Base-by-base conservation (phyloP, 2,329 filamentous ascomycete species). In the Stagonosporopsis cucurbitacearum region DNA sequence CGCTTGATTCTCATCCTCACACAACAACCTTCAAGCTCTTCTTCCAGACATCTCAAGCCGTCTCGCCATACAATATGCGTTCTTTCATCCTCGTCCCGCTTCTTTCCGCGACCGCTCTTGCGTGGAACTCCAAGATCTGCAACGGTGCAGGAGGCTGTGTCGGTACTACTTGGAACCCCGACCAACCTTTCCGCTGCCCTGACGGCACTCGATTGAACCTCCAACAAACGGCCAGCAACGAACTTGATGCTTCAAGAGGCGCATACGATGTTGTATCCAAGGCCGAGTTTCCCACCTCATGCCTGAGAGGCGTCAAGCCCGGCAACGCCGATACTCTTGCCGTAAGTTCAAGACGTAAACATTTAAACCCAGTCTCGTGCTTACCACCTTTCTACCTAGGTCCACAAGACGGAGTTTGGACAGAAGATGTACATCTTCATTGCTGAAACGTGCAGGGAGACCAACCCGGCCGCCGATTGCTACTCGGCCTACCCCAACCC, bases 371-470 rank as follows among this genome's bases (percentile, higher is more conserved):
- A 17, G n/a, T 19, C 12, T 20, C 32, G 3, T 36, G n/a, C 35
- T 37, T 19, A 37, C 35, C 35, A 37, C 19, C 3, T 19, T 37
- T 8, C 13, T 37, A 19, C 35, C 33, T 28, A 50, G 48, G 11
- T 42, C 19, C 48, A 32, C 28, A 11, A 25, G 19, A 43, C 48
- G 6, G 37, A 42, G 15, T 43, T 36, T 13, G 17, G 23, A 9
- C 44, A 42, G 26, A 54, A 48, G 20, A 54, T 54, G 51, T 54
- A 49, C 26, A 23, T 45, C 28, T 54, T 49, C 15, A n/a, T 54
- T 19, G 42, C 32, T 17, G 44, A 49, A 25, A 54, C 51, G 11
- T 54, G 51, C 45, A 42, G 20, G 4, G 36, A 44, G 5, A 25
- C 51, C 4, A 45, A 36, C 20, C 51, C 51, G 9, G 36, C 13